Base-by-base conservation (phyloP, 495 filamentous ascomycete genomes). In the Penicillium paxilli region DNA sequence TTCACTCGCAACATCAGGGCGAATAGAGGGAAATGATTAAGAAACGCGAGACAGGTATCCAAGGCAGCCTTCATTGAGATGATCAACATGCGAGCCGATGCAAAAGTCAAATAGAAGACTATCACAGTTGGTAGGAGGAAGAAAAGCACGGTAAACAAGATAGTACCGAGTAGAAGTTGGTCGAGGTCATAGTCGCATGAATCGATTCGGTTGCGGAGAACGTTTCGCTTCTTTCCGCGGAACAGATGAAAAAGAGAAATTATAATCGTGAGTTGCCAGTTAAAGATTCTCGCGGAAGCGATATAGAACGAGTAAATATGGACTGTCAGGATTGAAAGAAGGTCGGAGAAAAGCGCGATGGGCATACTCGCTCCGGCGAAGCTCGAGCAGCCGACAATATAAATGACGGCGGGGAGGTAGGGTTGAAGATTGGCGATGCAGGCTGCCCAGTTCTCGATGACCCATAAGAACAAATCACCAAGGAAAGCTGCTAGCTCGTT, bases 251-350 rank as follows among this genome's bases (percentile, higher is more conserved):
- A 99, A 24, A 98, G 86, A 19, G 93, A 97, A 44, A 93, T 87
- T 45, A 99, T 87, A 51, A 98, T 97, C 22, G 86, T 96, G 28
- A 98, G 84, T 64, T 99, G 95, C 93, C 94, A 98, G 72, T 96
- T 90, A 72, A 92, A 99, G 51, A 99, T 98, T 8, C 93, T 86
- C 4, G 94, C 94, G 4, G 90, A 95, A 35, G 94, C 93, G 35
- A 96, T 88, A 70, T 99, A 99, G 71, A 98, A 99, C 33, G 87
- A 93, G 76, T 96, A 96, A 44, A 99, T 96, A 68, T 99, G 94
- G 21, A 98, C 74, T 17, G 95, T 98, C 47, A 97, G 79, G 37
- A 96, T 83, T 2, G 91, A 96, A 25, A 97, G 81, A 0, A 99
- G 81, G 64, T 99, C 94, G 0, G 94, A 99, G 69, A 96, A 94